These are phyloP conservation scores for Yamadazyma kanchanaburiensis DNA, from an alignment of 1,139 yeast species.

Conservation along the genomic window DNA sequence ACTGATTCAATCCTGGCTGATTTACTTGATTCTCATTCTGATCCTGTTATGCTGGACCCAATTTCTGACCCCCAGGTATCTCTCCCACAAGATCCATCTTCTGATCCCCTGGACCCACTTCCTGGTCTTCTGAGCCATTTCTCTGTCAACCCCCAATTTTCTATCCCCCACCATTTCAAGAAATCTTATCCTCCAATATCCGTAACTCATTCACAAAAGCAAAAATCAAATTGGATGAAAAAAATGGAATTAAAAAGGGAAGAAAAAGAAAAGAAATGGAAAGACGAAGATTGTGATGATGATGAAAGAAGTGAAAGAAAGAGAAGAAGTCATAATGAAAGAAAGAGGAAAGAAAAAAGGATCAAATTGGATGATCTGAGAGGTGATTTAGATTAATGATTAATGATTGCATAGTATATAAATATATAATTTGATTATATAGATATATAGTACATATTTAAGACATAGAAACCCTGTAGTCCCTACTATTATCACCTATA, in stretches of 20 bases:
- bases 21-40: neutral
- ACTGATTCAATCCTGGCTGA: too few species aligned
- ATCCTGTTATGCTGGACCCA: neutral
- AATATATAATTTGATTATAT: too few species aligned
- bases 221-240: slow-evolving; percentile 10
- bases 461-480: too few species aligned
- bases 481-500: too few species aligned
- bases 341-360: slow-evolving; percentile 5
- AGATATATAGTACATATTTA: too few species aligned
- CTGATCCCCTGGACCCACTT: too few species aligned
- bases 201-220: slow-evolving; percentile 25
- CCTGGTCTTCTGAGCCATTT: too few species aligned
- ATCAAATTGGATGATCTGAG: slow-evolving; percentile 1
- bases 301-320: slow-evolving; percentile 5
- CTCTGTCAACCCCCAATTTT: slow-evolving; percentile 25
- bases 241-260: slow-evolving; percentile 6
- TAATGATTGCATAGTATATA: too few species aligned
- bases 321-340: slow-evolving; percentile 2
- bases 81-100: slow-evolving; percentile 34
- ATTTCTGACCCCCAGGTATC: neutral
- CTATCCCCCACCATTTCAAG: slow-evolving; percentile 37
- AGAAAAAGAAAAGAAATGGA: slow-evolving; percentile 9
- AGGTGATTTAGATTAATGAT: too few species aligned
- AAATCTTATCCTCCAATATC: slow-evolving; percentile 47
- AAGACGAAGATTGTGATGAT: slow-evolving; percentile 6